Base-by-base conservation (phyloP, 305 asterid species). In the Rubia occidens region DNA sequence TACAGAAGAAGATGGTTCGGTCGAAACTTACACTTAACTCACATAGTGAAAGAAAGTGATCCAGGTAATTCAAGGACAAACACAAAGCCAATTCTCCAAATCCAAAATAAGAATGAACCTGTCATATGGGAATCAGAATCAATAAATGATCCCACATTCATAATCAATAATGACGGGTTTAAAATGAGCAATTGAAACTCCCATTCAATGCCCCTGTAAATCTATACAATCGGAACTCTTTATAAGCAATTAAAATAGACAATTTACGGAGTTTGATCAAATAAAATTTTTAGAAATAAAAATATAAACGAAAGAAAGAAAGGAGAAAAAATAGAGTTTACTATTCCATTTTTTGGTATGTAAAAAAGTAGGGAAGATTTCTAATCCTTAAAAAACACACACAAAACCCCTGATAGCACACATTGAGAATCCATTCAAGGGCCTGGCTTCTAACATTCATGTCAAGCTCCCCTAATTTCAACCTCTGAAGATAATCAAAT, bases 401-500 rank as follows among this genome's bases (percentile, higher is more conserved):
- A 10, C 3, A 54, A 55, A 2, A 64, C 73, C 56, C 6, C 42
- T 13, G 24, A 24, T 35, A 56, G 56, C 71, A 21, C 11, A 91
- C 96, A 96, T 89, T 88, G 75, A 78, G 66, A 83, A 88, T 86
- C 96, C 96, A 91, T 77, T 88, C 90, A 81, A 89, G 72, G 59
- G 96, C 90, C 68, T 85, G 84, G 49, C 76, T 82, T 81, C 98
- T 85, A 65, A 78, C 67, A 44, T 84, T 81, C 81, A 78, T 67
- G 81, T 89, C 95, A 76, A 88, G 70, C 51, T 85, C 95, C 17
- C 98, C 96, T 70, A 44, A 72, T 80, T 86, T 91, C 80, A 91
- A 70, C 76, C 96, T 88, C 67, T 42, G 53, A 49, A 91, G 82
- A 82, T 89, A 91, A 80, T 82, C 95, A 71, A 71, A 44, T 79